Percentiles rank a stretch among this genome's conserved stretches.
Conservation (phyloP, 306 rosid species). For the Urtica urens region DNA sequence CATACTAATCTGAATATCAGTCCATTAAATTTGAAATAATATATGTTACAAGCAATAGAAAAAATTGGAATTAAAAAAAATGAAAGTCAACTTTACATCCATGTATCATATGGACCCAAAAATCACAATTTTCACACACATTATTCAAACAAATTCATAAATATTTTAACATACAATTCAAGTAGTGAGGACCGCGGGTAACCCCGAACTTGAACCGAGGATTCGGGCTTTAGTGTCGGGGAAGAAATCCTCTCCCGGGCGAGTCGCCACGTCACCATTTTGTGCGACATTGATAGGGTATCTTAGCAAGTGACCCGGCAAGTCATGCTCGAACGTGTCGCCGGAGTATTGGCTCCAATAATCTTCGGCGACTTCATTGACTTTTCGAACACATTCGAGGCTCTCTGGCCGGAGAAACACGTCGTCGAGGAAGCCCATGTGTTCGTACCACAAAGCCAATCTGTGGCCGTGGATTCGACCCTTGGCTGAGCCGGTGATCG, state of each 20-base stretch:
- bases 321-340: constrained; percentile 18
- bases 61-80: too few species aligned
- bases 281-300: constrained; percentile 26
- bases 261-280: constrained; percentile 25
- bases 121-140: too few species aligned
- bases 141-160: too few species aligned
- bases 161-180: constrained; percentile 9
- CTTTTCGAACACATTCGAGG: constrained; percentile 26
- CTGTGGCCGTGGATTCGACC: constrained; percentile 49
- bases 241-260: constrained; percentile 22
- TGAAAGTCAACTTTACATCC: too few species aligned
- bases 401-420: constrained; percentile 27
- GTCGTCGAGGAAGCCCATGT: constrained; percentile 26
- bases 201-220: constrained; percentile 31
- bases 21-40: too few species aligned
- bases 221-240: constrained; percentile 33
- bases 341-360: constrained; percentile 25
- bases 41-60: too few species aligned
- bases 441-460: constrained; percentile 47
- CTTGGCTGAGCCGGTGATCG: constrained; percentile 14
- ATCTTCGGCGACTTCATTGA: constrained; percentile 23
- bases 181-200: constrained; percentile 39
- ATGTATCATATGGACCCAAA: too few species aligned
- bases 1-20: too few species aligned
- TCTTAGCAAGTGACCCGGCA: constrained; percentile 40